Evolutionary conservation across 1,139 yeast species (phyloP).

Genomic region (Sugiyamaella novakii): DNA sequence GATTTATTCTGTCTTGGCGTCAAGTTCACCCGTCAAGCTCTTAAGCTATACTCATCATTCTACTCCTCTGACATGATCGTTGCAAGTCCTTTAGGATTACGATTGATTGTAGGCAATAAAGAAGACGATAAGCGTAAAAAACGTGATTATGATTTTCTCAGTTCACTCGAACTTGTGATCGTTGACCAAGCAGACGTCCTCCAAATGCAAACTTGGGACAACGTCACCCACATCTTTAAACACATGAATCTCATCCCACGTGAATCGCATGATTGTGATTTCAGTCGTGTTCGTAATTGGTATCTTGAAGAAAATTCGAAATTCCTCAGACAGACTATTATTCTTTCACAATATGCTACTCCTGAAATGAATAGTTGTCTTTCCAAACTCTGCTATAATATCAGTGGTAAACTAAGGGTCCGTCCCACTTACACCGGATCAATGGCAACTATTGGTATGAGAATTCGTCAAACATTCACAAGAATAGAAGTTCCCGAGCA

Average conservation of each 20-base stretch:
- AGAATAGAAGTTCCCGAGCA: constrained; percentile 44
- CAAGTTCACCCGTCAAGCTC: constrained; percentile 83
- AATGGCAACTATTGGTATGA: constrained; percentile 50
- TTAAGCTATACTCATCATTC: constrained; percentile 82
- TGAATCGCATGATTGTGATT: constrained; percentile 82
- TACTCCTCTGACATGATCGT: constrained; percentile 82
- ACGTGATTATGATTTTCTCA: constrained; percentile 65
- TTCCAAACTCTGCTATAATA: constrained; percentile 59
- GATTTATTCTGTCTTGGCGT: constrained; percentile 90
- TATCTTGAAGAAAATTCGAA: constrained; percentile 81
- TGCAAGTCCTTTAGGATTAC: constrained; percentile 91
- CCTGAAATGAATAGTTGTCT: constrained; percentile 77
- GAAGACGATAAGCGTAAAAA: constrained; percentile 40
- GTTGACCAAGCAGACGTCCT: constrained; percentile 85
- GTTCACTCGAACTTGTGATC: constrained; percentile 80
- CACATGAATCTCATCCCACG: constrained; percentile 76
- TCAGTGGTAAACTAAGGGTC: constrained; percentile 61
- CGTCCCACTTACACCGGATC: constrained; percentile 29
- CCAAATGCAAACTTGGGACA: constrained; percentile 94
- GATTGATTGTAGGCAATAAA: constrained; percentile 67
- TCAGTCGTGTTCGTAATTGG: constrained; percentile 91
- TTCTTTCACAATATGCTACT: constrained; percentile 71
- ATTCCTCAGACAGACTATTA: constrained; percentile 72
- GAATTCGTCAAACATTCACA: constrained; percentile 71
- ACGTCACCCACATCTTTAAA: constrained; percentile 65